Evolutionary conservation across 2,329 filamentous ascomycete genomes (phyloP).

Genomic region (Zalaria obscura): DNA sequence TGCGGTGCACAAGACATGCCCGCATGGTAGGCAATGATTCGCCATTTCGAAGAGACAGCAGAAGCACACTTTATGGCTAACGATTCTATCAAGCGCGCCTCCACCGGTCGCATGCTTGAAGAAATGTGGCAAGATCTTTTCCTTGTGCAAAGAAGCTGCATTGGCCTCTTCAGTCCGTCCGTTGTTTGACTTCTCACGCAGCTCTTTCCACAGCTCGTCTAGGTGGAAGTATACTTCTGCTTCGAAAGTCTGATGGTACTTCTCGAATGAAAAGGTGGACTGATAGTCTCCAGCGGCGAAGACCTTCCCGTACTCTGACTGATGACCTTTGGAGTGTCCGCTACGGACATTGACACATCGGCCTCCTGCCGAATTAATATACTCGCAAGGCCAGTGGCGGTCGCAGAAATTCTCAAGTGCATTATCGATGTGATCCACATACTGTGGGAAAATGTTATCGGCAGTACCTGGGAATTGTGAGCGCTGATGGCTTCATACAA

Average conservation of each 20-base stretch:
- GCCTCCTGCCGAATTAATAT: slow-evolving; percentile 7
- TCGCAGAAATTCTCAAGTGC: slow-evolving; percentile 26
- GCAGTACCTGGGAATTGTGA: slow-evolving; percentile 7
- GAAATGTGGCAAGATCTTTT: slow-evolving; percentile 19
- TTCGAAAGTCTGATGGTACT: slow-evolving; percentile 14
- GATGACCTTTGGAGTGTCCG: slow-evolving; percentile 30
- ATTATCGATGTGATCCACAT: slow-evolving; percentile 17
- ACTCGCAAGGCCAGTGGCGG: slow-evolving; percentile 27
- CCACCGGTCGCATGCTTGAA: slow-evolving; percentile 12
- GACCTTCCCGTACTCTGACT: slow-evolving; percentile 27
- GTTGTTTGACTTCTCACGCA: slow-evolving; percentile 1
- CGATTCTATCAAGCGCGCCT: slow-evolving; percentile 6
- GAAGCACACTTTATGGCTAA: slow-evolving; percentile 32
- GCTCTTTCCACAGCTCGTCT: slow-evolving; percentile 6
- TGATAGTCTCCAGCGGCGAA: slow-evolving; percentile 27
- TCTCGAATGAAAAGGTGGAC: slow-evolving; percentile 20
- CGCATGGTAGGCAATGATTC: slow-evolving; percentile 29
- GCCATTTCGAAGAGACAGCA: slow-evolving; percentile 30
- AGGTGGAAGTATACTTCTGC: slow-evolving; percentile 13
- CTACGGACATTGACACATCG: slow-evolving; percentile 25
- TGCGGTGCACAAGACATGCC: slow-evolving; percentile 30
- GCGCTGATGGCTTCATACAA: neutral
- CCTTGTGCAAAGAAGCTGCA: slow-evolving; percentile 14
- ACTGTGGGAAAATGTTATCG: slow-evolving; percentile 17
- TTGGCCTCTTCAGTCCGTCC: slow-evolving; percentile 12